Evolutionary conservation across 352 stramenopile species (phyloP), one percentile per base, ranked within the genome.

Genomic region (Pythium phragmitis): DNA sequence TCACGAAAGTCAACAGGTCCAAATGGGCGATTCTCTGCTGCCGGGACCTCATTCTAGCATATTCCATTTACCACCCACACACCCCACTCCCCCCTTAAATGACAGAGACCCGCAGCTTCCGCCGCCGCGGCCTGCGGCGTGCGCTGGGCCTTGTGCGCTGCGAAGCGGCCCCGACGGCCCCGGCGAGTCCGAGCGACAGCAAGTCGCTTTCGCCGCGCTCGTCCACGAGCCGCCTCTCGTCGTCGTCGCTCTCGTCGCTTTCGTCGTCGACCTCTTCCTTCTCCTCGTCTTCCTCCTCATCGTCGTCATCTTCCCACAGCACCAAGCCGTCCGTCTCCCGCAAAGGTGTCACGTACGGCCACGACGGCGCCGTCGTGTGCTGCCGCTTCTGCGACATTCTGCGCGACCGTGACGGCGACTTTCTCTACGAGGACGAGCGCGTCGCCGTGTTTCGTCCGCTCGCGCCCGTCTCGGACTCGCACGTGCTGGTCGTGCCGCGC

Each of bases 321-420:
- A 43, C 34, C n/a, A 73, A 67, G 21, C 69, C 74, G 26, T 73
- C 74, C 8, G 60, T 76, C 11, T 73, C 77, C n/a, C 72, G 70
- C 11, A 95, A 95, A 61, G 87, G 87, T 26, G 87, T 95, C 21
- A 85, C 72, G 57, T 95, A 95, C 67, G 60, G 58, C 6, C 64
- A 69, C 46, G 74, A 94, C 60, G 82, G 83, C 21, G 62, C 61
- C n/a, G 57, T 95, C 17, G 67, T 91, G 13, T 82, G 74, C 60
- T 95, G 87, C 48, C 86, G 86, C 46, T 95, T 94, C 70, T 95
- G 87, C 50, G 80, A 92, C n/a, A 95, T 95, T 52, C 65, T 95
- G 39, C 63, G 75, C 43, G 73, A 73, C 1, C 70, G 78, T 30
- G 70, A 80, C 52, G 81, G 91, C 43, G 72, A 85, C 3, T 91